A percentile compares a stretch with the other conserved stretches of the same genome.
phyloP scores from a whole-genome alignment of 208 protist genomes.

The Trypanosomatidae sp. region DNA sequence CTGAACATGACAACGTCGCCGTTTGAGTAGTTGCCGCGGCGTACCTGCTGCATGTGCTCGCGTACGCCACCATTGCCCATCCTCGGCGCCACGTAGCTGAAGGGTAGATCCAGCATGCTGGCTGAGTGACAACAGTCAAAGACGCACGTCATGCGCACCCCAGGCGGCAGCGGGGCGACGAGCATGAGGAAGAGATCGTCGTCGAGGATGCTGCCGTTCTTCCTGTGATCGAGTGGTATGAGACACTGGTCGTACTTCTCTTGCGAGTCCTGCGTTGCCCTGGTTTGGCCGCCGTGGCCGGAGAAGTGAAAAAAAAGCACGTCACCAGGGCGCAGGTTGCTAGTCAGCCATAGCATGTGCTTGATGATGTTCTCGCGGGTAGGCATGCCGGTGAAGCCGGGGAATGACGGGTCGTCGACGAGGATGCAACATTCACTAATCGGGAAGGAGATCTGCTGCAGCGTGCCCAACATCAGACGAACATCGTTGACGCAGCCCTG shows the following conservation, averaged over 20 bases:
- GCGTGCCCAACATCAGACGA: conserved; percentile 68
- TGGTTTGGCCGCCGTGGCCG: conserved; percentile 84
- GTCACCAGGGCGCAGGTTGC: conserved; percentile 78
- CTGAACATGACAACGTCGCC: conserved; percentile 91
- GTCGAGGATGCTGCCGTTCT: conserved; percentile 78
- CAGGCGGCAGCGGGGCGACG: conserved; percentile 65
- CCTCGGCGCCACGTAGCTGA: conserved; percentile 63
- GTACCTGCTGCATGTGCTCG: conserved; percentile 62
- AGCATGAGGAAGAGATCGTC: conserved; percentile 89
- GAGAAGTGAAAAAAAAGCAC: conserved; percentile 92
- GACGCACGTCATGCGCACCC: conserved; percentile 87
- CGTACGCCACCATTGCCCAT: conserved; percentile 9
- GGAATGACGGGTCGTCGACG: conserved; percentile 79
- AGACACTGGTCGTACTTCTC: conserved; percentile 86
- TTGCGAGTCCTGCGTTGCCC: conserved; percentile 43
- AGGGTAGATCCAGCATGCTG: conserved; percentile 89
- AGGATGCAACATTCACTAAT: conserved; percentile 85
- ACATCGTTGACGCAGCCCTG: conserved; percentile 90
- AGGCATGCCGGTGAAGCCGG: conserved; percentile 67
- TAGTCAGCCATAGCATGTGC: conserved; percentile 85
- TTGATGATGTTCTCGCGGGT: conserved; percentile 85
- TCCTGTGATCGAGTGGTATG: conserved; percentile 78
- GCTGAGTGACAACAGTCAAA: conserved; percentile 95
- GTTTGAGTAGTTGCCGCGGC: conserved; percentile 69
- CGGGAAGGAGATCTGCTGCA: conserved; percentile 82